Base-by-base conservation (phyloP, 2,329 filamentous ascomycete genomes). In the Epichloe coenophiala region DNA sequence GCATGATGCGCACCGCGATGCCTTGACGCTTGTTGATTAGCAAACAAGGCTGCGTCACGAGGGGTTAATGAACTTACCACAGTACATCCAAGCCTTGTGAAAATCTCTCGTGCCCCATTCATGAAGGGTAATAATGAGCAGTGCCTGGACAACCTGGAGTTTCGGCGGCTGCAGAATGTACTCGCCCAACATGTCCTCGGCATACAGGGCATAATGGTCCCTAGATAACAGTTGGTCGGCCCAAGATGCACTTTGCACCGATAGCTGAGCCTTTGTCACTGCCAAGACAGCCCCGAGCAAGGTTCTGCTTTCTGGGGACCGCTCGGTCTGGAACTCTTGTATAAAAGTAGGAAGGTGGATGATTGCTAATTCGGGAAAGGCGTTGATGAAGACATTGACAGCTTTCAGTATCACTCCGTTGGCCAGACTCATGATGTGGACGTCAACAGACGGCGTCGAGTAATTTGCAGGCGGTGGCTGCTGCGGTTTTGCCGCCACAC, bases 1-100 rank as follows among this genome's bases (percentile, higher is more conserved):
- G 66, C 61, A 70, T 68, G 51, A 68, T 67, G 19, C 66, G 61
- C 41, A 65, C 65, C 3, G 67, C 66, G 38, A 68, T 67, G 21
- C 67, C 61, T 63, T 15, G 12, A n/a, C 2, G 31, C 17, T 17
- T 31, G 33, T 39, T 45, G 19, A 41, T 35, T n/a, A 2, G 6
- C 17, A 7, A 45, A 33, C 6, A 19, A 11, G n/a, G 27, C 17
- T 31, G 27, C 9, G 27, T 1, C 8, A 4, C 2, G 8, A 31
- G 27, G 27, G 27, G 27, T 8, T 27, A 2, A 0, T 5, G 3
- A 12, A 31, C 55, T 51, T 39, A 62, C 62, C 67, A 37, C 62
- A 68, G 38, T 69, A 65, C 53, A 71, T 66, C 69, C 69, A 72
- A 0, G 69, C 69, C 39, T 65, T 68, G 47, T 71, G 68, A 13